Evolutionary conservation across 768 basidiomycete genomes (phyloP).

Genomic region (Mycena kentingensis): DNA sequence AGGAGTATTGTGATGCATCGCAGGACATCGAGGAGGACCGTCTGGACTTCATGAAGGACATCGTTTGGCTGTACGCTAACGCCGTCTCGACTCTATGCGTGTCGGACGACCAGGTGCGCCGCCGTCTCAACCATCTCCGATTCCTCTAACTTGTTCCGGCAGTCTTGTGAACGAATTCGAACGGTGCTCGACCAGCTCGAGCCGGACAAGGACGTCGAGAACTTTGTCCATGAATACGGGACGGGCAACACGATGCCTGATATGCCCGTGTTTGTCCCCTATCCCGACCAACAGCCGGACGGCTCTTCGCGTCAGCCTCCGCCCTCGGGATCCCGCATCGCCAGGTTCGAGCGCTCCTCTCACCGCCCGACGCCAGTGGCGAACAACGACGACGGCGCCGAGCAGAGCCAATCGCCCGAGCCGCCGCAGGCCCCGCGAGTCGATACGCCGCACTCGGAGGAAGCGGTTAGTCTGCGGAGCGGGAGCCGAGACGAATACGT

Average conservation of each 20-base stretch:
- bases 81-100: constrained; percentile 94
- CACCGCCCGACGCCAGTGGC: constrained; percentile 15
- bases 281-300: constrained; percentile 19
- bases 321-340: constrained; percentile 50
- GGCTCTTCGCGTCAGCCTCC: constrained; percentile 5
- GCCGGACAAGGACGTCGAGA: constrained; percentile 84
- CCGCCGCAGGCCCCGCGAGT: background rate
- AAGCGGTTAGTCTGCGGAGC: constrained; percentile 1
- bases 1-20: constrained; percentile 87
- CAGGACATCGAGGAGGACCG: constrained; percentile 96
- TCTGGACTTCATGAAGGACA: constrained; percentile 93
- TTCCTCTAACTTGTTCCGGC: constrained; percentile 1
- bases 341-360: constrained; percentile 45
- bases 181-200: constrained; percentile 88
- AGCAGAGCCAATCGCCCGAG: background rate
- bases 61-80: constrained; percentile 95
- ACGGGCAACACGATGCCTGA: constrained; percentile 90
- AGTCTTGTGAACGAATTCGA: constrained; percentile 93
- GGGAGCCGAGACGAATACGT: constrained; percentile 16
- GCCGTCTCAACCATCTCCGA: background rate
- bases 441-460: constrained; percentile 1
- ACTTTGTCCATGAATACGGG: constrained; percentile 86
- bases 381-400: background rate
- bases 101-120: constrained; percentile 85
- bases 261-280: constrained; percentile 74